Base-by-base conservation (phyloP, 2,329 filamentous ascomycete species). In the Orbilia javanica region DNA sequence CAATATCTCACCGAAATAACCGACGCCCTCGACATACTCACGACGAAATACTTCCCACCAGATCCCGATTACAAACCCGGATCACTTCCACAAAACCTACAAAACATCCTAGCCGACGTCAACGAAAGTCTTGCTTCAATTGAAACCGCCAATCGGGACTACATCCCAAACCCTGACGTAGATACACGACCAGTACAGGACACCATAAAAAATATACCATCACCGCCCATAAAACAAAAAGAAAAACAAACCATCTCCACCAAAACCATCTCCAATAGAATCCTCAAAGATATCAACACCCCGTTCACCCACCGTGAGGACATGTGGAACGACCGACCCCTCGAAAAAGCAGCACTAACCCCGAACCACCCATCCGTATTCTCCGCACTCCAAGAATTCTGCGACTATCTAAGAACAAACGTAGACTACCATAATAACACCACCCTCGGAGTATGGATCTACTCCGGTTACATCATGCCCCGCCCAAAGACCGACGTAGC, bases 381-480 rank as follows among this genome's bases (percentile, higher is more conserved):
- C 18, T 5, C 42, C 20, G 53, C 44, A 3, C 55, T 71, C 10
- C 55, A 71, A 64, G 55, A 71, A 18, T 53, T 71, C 11, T 63
- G 53, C 53, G 62, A 63, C 15, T 46, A 63, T 29, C 18, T 64
- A 13, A 13, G 27, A 1, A 29, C 25, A 52, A 53, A 53, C 7
- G n/a, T 64, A 2, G 15, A 60, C 36, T 15, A 39, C 18, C n/a
- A 31, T n/a, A 20, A 50, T 36, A 42, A 6, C 13, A n/a, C 39
- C 25, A 25, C 36, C 27, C 18, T 63, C 27, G 20, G 42, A 22
- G 8, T 71, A 6, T 71, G 44, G 42, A 7, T 64, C 11, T 71
- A 63, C 46, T 57, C 60, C 55, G 42, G 22, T 0, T 5, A 20
- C 6, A 53, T 71, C 18, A 18, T 7, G 4, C 10, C 46, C 11